Conservation (phyloP, 495 filamentous ascomycete genomes). For the Podospora tetraspora region DNA sequence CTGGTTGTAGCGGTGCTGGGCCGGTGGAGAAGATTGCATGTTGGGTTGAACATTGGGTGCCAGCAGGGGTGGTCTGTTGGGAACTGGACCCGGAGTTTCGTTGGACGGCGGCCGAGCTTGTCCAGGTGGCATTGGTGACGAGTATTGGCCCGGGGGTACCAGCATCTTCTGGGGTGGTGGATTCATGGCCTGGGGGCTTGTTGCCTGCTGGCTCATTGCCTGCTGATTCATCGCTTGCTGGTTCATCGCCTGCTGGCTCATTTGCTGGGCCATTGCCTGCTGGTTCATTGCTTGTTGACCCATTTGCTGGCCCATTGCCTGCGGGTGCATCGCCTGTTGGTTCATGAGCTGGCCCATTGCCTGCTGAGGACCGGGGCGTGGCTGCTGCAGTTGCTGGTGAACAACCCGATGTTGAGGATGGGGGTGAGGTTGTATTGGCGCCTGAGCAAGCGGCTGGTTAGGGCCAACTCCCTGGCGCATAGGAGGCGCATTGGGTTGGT, state of each 20-base stretch:
- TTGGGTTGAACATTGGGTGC: slow-evolving; percentile 7
- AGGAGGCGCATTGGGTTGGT: slow-evolving; percentile 32
- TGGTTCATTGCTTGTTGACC: not conserved
- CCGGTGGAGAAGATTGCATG: slow-evolving; percentile 18
- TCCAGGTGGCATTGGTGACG: slow-evolving; percentile 30
- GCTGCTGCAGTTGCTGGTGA: slow-evolving; percentile 18
- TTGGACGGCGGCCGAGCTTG: slow-evolving; percentile 12
- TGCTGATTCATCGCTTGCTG: not conserved
- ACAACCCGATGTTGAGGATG: slow-evolving; percentile 13
- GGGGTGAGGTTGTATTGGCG: slow-evolving; percentile 13
- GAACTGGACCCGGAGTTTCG: slow-evolving; percentile 10
- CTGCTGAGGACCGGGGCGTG: slow-evolving; percentile 23
- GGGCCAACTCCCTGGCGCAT: slow-evolving; percentile 20
- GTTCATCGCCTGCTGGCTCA: not conserved
- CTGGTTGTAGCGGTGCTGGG: slow-evolving; percentile 22
- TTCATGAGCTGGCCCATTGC: not conserved
- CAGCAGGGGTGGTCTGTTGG: slow-evolving; percentile 6
- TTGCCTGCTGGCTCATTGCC: not conserved
- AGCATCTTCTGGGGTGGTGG: slow-evolving; percentile 28
- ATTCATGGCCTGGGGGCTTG: slow-evolving; percentile 17
- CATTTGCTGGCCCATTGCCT: not conserved
- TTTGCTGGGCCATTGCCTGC: not conserved
- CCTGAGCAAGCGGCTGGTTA: slow-evolving; percentile 21
- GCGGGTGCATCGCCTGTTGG: not conserved
- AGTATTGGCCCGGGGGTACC: slow-evolving; percentile 36